Evolutionary conservation across 306 rosid species (phyloP).

Genomic region (Vigna hirtella): DNA sequence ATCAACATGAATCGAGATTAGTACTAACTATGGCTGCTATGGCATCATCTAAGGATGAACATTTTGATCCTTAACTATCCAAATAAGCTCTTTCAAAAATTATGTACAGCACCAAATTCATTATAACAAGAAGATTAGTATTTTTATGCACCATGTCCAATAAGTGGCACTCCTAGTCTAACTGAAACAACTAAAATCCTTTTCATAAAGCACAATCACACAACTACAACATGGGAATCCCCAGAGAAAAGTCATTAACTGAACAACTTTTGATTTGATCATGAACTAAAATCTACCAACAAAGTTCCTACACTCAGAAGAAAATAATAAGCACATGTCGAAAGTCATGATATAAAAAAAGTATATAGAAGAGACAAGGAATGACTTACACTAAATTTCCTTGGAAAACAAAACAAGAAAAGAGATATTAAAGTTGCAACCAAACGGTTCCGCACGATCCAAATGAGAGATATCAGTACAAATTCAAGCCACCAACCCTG

Average conservation of each 20-base stretch:
- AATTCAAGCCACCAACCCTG: slow-evolving; percentile 68
- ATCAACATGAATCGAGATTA: too few relatives aligned
- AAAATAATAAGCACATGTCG: neutral
- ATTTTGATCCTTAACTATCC: too few relatives aligned
- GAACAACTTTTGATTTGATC: neutral
- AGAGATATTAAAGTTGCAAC: slow-evolving; percentile 36
- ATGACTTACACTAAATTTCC: slow-evolving; percentile 43
- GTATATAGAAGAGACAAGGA: neutral
- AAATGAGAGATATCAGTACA: slow-evolving; percentile 50
- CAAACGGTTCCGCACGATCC: slow-evolving; percentile 65
- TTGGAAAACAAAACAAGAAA: neutral
- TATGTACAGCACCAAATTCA: too few relatives aligned
- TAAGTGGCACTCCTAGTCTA: too few relatives aligned
- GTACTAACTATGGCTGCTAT: too few relatives aligned
- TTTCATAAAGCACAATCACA: neutral
- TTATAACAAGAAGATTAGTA: too few relatives aligned
- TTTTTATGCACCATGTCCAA: too few relatives aligned
- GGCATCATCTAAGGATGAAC: too few relatives aligned
- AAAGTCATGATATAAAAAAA: neutral
- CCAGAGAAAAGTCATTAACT: neutral
- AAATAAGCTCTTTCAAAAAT: too few relatives aligned
- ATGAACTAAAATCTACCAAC: neutral
- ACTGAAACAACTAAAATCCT: too few relatives aligned
- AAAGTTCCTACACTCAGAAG: neutral
- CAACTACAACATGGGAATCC: neutral